Evolutionary conservation across 2,329 filamentous ascomycete species (phyloP).

Genomic region (Alternaria arborescens): DNA sequence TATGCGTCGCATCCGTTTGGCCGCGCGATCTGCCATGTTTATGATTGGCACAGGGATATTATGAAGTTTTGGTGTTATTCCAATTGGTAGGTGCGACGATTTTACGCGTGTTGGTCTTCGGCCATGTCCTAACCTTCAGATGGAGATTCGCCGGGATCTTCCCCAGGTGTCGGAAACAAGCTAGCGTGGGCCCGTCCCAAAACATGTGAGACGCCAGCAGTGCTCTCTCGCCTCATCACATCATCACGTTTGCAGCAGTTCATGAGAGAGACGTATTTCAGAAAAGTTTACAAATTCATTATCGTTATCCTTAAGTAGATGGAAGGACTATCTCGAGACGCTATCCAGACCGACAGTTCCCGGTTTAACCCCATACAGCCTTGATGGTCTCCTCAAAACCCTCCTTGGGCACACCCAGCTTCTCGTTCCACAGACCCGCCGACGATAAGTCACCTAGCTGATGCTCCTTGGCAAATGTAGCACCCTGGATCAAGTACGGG

Average conservation of each 20-base stretch:
- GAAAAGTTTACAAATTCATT: accelerated
- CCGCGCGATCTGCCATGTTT: slow-evolving; percentile 43
- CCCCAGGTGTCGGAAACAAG: slow-evolving; percentile 10
- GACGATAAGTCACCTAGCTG: slow-evolving; percentile 36
- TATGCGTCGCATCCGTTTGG: slow-evolving; percentile 52
- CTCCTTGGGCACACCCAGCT: slow-evolving; percentile 54
- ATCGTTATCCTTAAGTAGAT: not conserved
- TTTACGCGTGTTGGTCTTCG: slow-evolving; percentile 12
- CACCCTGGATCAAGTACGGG: slow-evolving; percentile 28
- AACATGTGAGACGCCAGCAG: not conserved
- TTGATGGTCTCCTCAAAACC: slow-evolving; percentile 49
- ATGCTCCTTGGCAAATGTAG: slow-evolving; percentile 25
- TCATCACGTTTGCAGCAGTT: accelerated
- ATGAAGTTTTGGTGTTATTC: not conserved
- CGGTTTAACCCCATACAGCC: not conserved
- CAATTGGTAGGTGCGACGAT: slow-evolving; percentile 19
- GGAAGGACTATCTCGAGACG: not conserved
- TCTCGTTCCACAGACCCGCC: slow-evolving; percentile 50
- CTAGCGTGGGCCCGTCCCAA: not conserved
- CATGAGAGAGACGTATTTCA: not conserved
- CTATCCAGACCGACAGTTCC: not conserved
- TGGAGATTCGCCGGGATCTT: slow-evolving; percentile 21
- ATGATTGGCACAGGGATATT: not conserved
- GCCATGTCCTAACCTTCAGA: slow-evolving; percentile 16
- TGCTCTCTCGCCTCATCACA: not conserved